A percentile compares a stretch with the other conserved stretches of the same genome.
Evolutionary conservation across 2,329 filamentous ascomycete species (phyloP).

Genomic region (Cercospora sp.): DNA sequence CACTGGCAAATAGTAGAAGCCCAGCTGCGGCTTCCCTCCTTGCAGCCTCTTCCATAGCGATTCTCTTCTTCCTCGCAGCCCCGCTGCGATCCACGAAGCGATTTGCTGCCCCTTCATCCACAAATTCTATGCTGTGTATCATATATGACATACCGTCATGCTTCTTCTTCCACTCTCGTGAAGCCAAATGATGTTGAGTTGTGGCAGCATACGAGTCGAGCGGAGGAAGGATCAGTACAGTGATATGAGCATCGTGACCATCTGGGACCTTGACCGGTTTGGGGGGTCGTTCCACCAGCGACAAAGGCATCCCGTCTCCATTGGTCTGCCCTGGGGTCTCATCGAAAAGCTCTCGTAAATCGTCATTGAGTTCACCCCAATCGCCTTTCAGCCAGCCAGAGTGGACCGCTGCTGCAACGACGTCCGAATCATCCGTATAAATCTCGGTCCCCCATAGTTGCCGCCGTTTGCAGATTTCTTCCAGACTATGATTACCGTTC

Average conservation of each 20-base stretch:
- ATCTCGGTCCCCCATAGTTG: constrained; percentile 92
- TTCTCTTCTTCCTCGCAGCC: constrained; percentile 51
- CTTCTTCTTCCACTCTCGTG: constrained; percentile 71
- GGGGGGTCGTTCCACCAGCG: constrained; percentile 37
- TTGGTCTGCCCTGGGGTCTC: constrained; percentile 39
- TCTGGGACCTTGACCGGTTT: constrained; percentile 65
- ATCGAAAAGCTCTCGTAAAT: constrained; percentile 35
- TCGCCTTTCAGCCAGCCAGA: constrained; percentile 88
- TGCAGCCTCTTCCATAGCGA: constrained; percentile 43
- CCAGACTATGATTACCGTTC: constrained; percentile 58
- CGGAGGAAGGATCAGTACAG: constrained; percentile 76
- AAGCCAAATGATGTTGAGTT: constrained; percentile 77
- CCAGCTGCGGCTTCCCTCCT: constrained; percentile 37
- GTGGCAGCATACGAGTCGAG: constrained; percentile 74
- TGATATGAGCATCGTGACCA: constrained; percentile 82
- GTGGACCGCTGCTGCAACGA: constrained; percentile 89
- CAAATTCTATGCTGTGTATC: constrained; percentile 79
- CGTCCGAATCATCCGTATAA: constrained; percentile 94
- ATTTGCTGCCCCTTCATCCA: constrained; percentile 67
- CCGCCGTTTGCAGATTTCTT: constrained; percentile 78
- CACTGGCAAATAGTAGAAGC: constrained; percentile 34
- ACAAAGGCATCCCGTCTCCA: constrained; percentile 35
- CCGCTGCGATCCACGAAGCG: constrained; percentile 48
- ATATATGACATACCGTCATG: constrained; percentile 91
- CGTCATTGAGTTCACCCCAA: constrained; percentile 62